A percentile compares a stretch with the other conserved stretches of the same genome.
These are phyloP conservation scores for Austroboletus niveus DNA, from an alignment of 1,284 basidiomycete genomes.

Conservation along the genomic window DNA sequence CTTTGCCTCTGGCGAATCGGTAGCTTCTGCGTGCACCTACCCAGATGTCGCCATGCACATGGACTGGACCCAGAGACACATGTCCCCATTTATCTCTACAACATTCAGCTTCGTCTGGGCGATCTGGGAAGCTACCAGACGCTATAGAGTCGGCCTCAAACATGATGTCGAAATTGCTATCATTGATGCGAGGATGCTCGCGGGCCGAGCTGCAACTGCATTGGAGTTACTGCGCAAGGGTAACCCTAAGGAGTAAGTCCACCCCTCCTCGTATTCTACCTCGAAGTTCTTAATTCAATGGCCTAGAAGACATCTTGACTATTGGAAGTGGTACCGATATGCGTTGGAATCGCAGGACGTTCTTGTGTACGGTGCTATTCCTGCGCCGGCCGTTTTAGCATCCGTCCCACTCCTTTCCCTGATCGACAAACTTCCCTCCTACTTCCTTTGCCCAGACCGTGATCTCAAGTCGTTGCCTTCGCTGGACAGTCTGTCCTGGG, in stretches of 20 bases:
- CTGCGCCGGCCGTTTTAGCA: slow-evolving; percentile 59
- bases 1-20: slow-evolving; percentile 30
- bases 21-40: slow-evolving; percentile 44
- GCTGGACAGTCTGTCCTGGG: slow-evolving; percentile 55
- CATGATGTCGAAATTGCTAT: slow-evolving; percentile 73
- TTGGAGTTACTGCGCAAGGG: slow-evolving; percentile 57
- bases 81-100: slow-evolving; percentile 67
- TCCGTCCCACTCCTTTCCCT: slow-evolving; percentile 66
- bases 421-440: slow-evolving; percentile 65
- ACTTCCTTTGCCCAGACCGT: slow-evolving; percentile 52
- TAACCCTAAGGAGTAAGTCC: slow-evolving; percentile 51
- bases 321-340: slow-evolving; percentile 74
- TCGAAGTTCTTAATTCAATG: slow-evolving; percentile 5
- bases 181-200: slow-evolving; percentile 63
- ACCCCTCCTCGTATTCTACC: background rate
- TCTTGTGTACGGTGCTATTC: slow-evolving; percentile 66
- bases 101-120: slow-evolving; percentile 80
- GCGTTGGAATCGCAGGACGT: slow-evolving; percentile 73
- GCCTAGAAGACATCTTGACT: slow-evolving; percentile 55
- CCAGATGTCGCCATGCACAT: slow-evolving; percentile 64
- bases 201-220: slow-evolving; percentile 58
- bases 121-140: slow-evolving; percentile 74
- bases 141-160: slow-evolving; percentile 66
- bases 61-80: slow-evolving; percentile 70
- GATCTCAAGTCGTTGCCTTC: slow-evolving; percentile 35